Evolutionary conservation across 2,329 filamentous ascomycete genomes (phyloP), one percentile per base, ranked within the genome.

Genomic region (Aspergillus spinulosporus): DNA sequence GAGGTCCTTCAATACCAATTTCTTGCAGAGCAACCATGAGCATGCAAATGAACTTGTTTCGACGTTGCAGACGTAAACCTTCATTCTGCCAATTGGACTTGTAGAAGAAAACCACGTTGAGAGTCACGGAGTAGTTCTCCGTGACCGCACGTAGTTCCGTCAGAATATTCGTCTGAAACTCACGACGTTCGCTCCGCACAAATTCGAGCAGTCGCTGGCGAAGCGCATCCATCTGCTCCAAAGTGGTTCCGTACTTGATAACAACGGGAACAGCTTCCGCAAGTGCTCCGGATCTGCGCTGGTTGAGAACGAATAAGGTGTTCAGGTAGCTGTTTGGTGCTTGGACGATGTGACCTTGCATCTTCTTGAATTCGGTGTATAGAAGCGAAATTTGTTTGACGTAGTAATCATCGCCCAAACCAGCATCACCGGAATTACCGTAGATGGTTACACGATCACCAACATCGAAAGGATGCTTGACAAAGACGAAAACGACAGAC

Each of bases 351-450:
- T 97, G 92, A 1, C 93, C 93, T 73, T 97, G 88, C 89, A 97
- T 93, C 80, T 97, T 97, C 81, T 97, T 97, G 79, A 97, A 97
- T 68, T 97, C 93, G 11, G 93, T 97, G 72, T 94, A 97, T 12
- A 97, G 82, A 1, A 97, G 81, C 1, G 91, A 89, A 54, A 97
- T 95, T 68, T 96, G 90, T 53, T 95, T 96, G 52, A 97, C 92
- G 63, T 96, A 97, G 74, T 96, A 97, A 67, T 97, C 93, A 65
- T 97, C 93, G 46, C 92, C 92, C 36, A 82, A 84, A 68, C 91
- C 82, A 12, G 82, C 72, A 14, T 86, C 82, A 59, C 93, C 93
- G 0, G 91, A 91, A 66, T 92, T 95, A 52, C 92, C 92, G 67
- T 97, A 97, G 15, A 97, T 84, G 1, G 88, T 90, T 5, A 97